Conservation (phyloP, 495 filamentous ascomycete genomes). For the Aspergillus cavernicola region DNA sequence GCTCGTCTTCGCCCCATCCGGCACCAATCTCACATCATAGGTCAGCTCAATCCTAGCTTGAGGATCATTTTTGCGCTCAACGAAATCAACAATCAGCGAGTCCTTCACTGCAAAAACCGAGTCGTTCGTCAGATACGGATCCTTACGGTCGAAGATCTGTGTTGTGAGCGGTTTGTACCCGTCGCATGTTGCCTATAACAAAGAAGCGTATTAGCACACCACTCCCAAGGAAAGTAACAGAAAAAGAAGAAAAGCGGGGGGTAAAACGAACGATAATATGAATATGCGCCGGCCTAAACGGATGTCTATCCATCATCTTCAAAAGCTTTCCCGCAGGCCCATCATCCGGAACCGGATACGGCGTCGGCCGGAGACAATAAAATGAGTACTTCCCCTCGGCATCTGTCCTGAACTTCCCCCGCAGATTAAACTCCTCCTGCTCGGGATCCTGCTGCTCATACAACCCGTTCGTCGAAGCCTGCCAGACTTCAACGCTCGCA, state of each 20-base stretch:
- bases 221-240: too few relatives aligned
- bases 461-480: conserved; percentile 70
- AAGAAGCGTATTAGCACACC: too few relatives aligned
- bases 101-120: conserved; percentile 77
- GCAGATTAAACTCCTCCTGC: conserved; percentile 70
- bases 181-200: conserved; percentile 41
- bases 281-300: conserved; percentile 81
- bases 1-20: conserved; percentile 5
- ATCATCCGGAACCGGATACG: conserved; percentile 70
- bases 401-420: conserved; percentile 68
- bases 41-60: conserved; percentile 66
- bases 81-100: conserved; percentile 64
- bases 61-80: conserved; percentile 53
- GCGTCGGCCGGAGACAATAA: conserved; percentile 63
- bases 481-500: conserved; percentile 73
- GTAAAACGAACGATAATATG: conserved; percentile 73
- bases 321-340: conserved; percentile 50
- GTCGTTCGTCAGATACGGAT: conserved; percentile 61
- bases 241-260: conserved; percentile 13
- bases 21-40: conserved; percentile 43
- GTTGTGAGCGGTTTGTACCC: conserved; percentile 61
- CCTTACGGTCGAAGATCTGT: conserved; percentile 68
- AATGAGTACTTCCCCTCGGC: conserved; percentile 61
- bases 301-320: conserved; percentile 63
- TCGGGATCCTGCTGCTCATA: conserved; percentile 76